Conservation (phyloP, 192 early-diverging fungal species). For the Rhizophagus sp. region DNA sequence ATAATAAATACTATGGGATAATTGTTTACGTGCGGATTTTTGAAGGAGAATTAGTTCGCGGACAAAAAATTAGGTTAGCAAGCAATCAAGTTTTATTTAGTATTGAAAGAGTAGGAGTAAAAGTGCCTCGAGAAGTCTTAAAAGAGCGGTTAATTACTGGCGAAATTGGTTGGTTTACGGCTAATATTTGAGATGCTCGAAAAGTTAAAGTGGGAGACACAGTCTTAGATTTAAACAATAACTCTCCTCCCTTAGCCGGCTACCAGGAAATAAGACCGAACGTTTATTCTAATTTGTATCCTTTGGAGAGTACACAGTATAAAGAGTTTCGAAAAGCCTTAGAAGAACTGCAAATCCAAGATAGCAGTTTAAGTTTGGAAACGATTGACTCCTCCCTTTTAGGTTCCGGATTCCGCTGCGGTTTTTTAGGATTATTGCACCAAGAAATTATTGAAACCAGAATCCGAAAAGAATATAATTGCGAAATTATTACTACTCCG, state of each 20-base stretch:
- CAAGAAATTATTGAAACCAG: neutral
- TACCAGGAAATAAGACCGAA: conserved; percentile 8
- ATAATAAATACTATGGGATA: neutral
- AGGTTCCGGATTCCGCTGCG: neutral
- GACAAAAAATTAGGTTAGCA: conserved; percentile 1
- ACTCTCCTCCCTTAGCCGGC: neutral
- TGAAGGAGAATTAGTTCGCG: neutral
- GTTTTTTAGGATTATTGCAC: conserved; percentile 7
- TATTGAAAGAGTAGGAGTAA: conserved; percentile 23
- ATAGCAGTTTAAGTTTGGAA: conserved; percentile 6
- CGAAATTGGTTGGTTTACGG: conserved; percentile 18
- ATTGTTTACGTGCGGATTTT: conserved; percentile 7
- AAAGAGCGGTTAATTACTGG: neutral
- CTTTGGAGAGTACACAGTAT: neutral
- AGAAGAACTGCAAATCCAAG: conserved; percentile 1
- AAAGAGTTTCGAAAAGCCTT: conserved; percentile 1
- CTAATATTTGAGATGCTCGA: neutral
- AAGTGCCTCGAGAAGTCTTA: conserved; percentile 1
- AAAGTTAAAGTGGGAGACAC: neutral
- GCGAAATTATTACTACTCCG: neutral
- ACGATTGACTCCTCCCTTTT: neutral
- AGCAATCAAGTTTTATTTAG: conserved; percentile 1
- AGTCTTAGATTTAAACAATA: neutral
- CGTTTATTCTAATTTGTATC: conserved; percentile 12
- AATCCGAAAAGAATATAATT: conserved; percentile 2